phyloP scores from a whole-genome alignment of 163 green algal species.

The Scenedesmus sp. region DNA sequence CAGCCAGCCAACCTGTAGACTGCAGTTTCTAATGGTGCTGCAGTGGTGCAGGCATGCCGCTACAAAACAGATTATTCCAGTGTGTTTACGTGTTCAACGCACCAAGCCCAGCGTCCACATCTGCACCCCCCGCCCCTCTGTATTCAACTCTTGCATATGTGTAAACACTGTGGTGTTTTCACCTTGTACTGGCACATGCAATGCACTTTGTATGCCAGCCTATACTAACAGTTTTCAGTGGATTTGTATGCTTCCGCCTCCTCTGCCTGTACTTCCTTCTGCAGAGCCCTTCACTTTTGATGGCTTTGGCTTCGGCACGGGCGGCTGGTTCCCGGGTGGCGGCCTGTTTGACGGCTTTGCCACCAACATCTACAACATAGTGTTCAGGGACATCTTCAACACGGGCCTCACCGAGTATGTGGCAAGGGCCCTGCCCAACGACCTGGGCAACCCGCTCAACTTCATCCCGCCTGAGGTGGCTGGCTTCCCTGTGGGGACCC shows the following conservation, averaged over 20 bases:
- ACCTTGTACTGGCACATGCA: no score
- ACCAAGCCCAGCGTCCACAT: neutral
- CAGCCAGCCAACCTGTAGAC: neutral
- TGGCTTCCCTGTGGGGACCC: neutral
- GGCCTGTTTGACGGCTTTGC: constrained; percentile 23
- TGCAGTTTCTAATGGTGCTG: neutral
- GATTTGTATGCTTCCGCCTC: neutral
- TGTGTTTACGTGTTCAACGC: neutral
- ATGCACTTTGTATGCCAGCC: no score
- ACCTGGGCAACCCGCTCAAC: neutral
- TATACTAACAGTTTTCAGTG: no score
- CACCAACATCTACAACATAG: constrained; percentile 48
- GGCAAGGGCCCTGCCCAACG: neutral
- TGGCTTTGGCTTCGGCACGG: constrained; percentile 42
- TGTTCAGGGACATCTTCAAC: constrained; percentile 54
- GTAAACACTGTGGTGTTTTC: neutral
- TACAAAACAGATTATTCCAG: neutral
- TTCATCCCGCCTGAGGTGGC: constrained; percentile 14
- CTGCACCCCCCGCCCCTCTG: neutral
- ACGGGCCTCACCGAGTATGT: constrained; percentile 29
- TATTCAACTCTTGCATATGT: neutral
- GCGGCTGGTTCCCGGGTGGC: constrained; percentile 17
- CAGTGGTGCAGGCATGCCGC: neutral
- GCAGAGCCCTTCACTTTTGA: constrained; percentile 49
- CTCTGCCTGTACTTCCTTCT: neutral